Base-by-base conservation (phyloP, 2,329 filamentous ascomycete genomes). In the Cladobotryum mycophilum region DNA sequence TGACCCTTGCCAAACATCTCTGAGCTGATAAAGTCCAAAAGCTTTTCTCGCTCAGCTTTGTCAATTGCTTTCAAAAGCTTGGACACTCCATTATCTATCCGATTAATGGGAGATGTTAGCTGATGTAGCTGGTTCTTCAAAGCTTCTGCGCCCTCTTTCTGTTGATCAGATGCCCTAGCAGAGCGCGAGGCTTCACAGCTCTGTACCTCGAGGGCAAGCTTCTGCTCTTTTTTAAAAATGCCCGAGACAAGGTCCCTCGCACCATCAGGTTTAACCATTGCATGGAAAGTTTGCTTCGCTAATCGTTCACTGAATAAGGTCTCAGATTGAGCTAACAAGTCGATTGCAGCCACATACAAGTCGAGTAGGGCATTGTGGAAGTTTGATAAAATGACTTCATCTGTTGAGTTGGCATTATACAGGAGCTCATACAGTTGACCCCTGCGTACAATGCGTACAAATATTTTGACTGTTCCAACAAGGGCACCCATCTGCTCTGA, bases 361-460 rank as follows among this genome's bases (percentile, higher is more conserved):
- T 35, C 35, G 1, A 48, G 18, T 5, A 52, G 38, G 1, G 22
- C 15, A 14, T 36, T 20, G 14, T 38, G 35, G 12, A 52, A 38
- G 11, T 17, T 36, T 5, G 20, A 1, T 2, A 47, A 5, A 13
- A 40, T 18, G n/a, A 0, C 13, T 3, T 25, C 14, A 2, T 41
- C 17, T n/a, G 35, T n/a, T 2, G 14, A 38, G 14, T 22, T 5
- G 6, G 22, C n/a, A 1, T 8, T 47, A 8, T 52, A 52, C 3
- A 48, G 3, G 14, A 14, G 12, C 25, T 45, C 49, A 22, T 40
- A 52, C 1, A 52, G 30, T 11, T 52, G 22, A 1, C 45, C 49
- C 42, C 49, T 43, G 11, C 45, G 45, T 22, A 52, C 38, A 44
- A 52, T 52, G 3, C 45, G 35, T 18, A n/a, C n/a, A 15, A 52